Conservation (phyloP, 1,284 basidiomycete genomes). For the Irpex rosettiformis region DNA sequence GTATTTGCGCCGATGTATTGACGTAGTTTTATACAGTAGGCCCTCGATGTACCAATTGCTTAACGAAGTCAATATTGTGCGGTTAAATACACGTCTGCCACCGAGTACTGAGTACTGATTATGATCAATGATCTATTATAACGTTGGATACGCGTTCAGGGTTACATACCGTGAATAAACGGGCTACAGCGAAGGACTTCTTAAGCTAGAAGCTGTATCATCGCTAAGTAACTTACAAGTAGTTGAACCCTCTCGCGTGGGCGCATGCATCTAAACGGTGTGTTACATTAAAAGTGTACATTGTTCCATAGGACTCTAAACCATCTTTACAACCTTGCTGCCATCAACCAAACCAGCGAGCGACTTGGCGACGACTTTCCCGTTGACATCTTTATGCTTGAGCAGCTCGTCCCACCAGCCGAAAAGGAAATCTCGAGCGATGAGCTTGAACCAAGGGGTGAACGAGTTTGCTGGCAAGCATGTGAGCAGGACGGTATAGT, state of each 20-base stretch:
- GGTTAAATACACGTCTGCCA: no score
- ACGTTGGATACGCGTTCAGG: no score
- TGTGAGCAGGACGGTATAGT: not conserved
- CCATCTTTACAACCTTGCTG: slow-evolving; percentile 76
- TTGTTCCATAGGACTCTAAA: slow-evolving; percentile 29
- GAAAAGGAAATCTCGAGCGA: slow-evolving; percentile 94
- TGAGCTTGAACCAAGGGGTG: slow-evolving; percentile 99
- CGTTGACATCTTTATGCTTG: slow-evolving; percentile 53
- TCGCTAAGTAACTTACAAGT: no score
- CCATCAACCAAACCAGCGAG: slow-evolving; percentile 70
- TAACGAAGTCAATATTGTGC: no score
- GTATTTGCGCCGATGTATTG: no score
- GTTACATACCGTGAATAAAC: not conserved
- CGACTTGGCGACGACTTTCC: slow-evolving; percentile 65
- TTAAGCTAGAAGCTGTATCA: not conserved
- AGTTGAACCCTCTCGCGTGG: no score
- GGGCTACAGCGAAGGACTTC: not conserved
- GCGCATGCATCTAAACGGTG: not conserved
- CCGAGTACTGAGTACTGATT: no score
- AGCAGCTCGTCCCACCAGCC: slow-evolving; percentile 97
- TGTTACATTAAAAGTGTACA: not conserved
- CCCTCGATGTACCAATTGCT: no score
- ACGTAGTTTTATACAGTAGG: no score
- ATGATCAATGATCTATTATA: no score
- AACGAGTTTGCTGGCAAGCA: slow-evolving; percentile 70